Percentiles rank a stretch among this genome's conserved stretches.
Evolutionary conservation across 164 flowering plant genomes (phyloP).

Genomic region (Houttuynia cordata): DNA sequence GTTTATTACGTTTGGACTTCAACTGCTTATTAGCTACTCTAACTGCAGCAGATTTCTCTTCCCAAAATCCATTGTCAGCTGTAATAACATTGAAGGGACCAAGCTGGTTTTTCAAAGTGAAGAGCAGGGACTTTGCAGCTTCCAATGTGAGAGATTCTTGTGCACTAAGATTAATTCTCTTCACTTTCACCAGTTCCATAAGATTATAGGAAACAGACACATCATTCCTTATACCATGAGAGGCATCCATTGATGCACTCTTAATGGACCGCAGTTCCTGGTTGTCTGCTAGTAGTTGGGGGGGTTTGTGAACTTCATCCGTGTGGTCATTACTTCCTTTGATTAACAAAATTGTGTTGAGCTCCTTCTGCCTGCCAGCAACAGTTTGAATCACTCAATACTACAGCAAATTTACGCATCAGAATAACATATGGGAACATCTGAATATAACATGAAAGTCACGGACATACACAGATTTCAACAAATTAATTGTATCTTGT

Average conservation of each 20-base stretch:
- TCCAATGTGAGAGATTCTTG: conserved; percentile 48
- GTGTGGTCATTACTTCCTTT: conserved; percentile 15
- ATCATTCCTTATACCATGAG: not conserved
- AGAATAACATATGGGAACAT: not conserved
- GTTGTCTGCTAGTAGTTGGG: not conserved
- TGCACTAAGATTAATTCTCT: conserved; percentile 22
- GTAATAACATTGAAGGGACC: conserved; percentile 56
- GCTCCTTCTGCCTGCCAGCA: conserved; percentile 47
- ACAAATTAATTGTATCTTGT: conserved; percentile 37
- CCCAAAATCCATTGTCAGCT: conserved; percentile 58
- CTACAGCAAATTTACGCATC: not conserved
- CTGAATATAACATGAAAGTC: not conserved
- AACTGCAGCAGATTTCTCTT: conserved; percentile 65
- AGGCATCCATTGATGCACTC: not conserved
- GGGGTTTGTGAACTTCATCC: not conserved
- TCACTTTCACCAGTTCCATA: conserved; percentile 30
- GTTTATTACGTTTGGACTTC: conserved; percentile 63
- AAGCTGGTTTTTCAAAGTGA: conserved; percentile 44
- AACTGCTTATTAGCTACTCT: conserved; percentile 41
- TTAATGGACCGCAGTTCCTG: not conserved
- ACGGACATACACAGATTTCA: conserved; percentile 47
- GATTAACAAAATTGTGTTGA: conserved; percentile 32
- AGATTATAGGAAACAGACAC: conserved; percentile 14
- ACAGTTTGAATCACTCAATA: not conserved
- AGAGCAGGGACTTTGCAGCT: conserved; percentile 50